Base-by-base conservation (phyloP, 257 asterid genomes). In the Haberlea rhodopensis region DNA sequence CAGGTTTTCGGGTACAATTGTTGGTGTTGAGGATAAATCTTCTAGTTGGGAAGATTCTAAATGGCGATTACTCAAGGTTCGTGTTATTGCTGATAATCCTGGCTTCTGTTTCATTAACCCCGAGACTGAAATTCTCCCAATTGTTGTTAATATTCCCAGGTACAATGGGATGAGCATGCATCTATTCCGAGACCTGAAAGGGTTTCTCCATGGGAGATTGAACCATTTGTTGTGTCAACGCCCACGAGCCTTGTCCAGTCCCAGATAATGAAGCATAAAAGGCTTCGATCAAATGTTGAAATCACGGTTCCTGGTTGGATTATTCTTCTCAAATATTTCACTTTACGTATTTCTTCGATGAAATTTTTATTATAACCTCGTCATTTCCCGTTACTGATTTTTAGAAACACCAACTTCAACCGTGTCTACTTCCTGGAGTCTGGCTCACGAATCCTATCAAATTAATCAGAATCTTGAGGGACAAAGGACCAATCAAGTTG, bases 121-220 rank as follows among this genome's bases (percentile, higher is more conserved):
- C 15, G 51, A 49, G 60, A 24, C 60, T 55, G 48, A 69, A n/a
- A 9, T 22, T 53, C 23, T 2, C 11, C 46, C 19, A 24, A 4
- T 34, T 18, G 58, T 43, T 43, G 52, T 21, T 49, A 19, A 48
- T 46, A 22, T 62, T 40, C 51, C 57, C 79, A 86, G 95, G 94
- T 88, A 72, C 96, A 84, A 55, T 88, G 96, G 96, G 96, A 88
- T 32, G 94, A 85, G 68, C 94, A 84, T 8, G 84, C 91, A 18
- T 71, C 84, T 53, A 78, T 88, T 67, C 60, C 72, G 8, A 73
- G 96, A 57, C 89, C 94, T 10, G 89, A 83, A 11, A 76, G 87
- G 78, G 91, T 88, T 73, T 88, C 96, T 72, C 94, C 94, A 22
- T 88, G 96, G 96, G 96, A 88, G 71, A 85, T 88, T 23, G 87